Conservation (phyloP, 2,329 filamentous ascomycete genomes). For the Colletotrichum trifolii region DNA sequence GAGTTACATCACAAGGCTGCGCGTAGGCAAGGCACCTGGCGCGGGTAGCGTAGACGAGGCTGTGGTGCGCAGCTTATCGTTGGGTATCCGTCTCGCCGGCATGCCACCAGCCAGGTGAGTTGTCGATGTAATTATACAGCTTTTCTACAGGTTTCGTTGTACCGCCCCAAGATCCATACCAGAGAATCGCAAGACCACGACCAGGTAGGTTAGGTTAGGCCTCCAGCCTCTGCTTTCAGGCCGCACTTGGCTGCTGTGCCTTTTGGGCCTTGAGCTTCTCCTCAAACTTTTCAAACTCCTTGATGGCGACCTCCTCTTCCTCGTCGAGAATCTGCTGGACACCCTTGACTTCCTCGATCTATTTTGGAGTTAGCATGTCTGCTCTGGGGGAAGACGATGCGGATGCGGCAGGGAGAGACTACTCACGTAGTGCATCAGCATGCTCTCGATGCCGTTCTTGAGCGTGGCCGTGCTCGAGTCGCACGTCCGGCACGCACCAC, state of each 20-base stretch:
- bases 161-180: constrained; percentile 1
- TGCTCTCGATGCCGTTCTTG: constrained; percentile 97
- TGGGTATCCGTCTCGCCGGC: constrained; percentile 30
- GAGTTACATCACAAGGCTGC: constrained; percentile 5
- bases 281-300: constrained; percentile 95
- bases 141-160: constrained; percentile 17
- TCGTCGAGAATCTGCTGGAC: constrained; percentile 91
- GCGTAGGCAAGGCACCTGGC: no score
- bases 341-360: constrained; percentile 96
- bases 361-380: constrained; percentile 44
- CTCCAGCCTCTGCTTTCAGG: neutral
- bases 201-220: neutral
- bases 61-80: constrained; percentile 6
- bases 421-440: constrained; percentile 96
- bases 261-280: constrained; percentile 76
- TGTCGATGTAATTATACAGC: constrained; percentile 25
- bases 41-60: constrained; percentile 1
- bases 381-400: neutral
- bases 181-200: neutral
- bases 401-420: neutral
- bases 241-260: constrained; percentile 41
- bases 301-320: constrained; percentile 87
- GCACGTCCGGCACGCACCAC: constrained; percentile 94
- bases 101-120: constrained; percentile 1
- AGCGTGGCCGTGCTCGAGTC: constrained; percentile 96